These are phyloP conservation scores for Penicillium chermesinum DNA, from an alignment of 495 filamentous ascomycete genomes.

Conservation along the genomic window DNA sequence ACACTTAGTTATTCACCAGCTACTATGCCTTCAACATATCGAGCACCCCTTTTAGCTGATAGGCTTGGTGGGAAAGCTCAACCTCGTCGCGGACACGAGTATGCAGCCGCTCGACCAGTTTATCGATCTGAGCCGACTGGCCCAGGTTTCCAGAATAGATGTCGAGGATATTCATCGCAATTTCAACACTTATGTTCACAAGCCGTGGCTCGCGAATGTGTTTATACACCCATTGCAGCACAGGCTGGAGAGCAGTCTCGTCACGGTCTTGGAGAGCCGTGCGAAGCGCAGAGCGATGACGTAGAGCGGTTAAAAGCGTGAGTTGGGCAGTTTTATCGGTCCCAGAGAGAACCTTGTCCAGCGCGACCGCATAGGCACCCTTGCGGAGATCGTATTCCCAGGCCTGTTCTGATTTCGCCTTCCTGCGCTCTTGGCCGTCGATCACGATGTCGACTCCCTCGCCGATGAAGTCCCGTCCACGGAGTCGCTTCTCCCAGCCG, in stretches of 20 bases:
- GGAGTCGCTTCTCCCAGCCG: slow-evolving; percentile 61
- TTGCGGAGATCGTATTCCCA: slow-evolving; percentile 82
- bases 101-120: slow-evolving; percentile 58
- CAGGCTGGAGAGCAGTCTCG: slow-evolving; percentile 71
- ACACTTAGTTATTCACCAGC: slow-evolving; percentile 14
- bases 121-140: slow-evolving; percentile 66
- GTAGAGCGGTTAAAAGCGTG: slow-evolving; percentile 74
- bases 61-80: slow-evolving; percentile 73
- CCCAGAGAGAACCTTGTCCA: slow-evolving; percentile 69
- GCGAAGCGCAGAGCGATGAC: slow-evolving; percentile 83
- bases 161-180: slow-evolving; percentile 73
- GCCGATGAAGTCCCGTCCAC: slow-evolving; percentile 77
- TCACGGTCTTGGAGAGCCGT: slow-evolving; percentile 78
- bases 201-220: slow-evolving; percentile 75
- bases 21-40: slow-evolving; percentile 54
- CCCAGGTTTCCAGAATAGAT: slow-evolving; percentile 79
- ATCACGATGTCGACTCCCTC: slow-evolving; percentile 86
- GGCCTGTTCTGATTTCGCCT: slow-evolving; percentile 54
- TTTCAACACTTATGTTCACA: slow-evolving; percentile 69
- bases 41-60: slow-evolving; percentile 76
- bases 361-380: slow-evolving; percentile 66
- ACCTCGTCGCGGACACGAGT: slow-evolving; percentile 67
- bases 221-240: slow-evolving; percentile 76
- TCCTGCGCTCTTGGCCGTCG: slow-evolving; percentile 58
- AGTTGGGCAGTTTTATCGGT: slow-evolving; percentile 56